A percentile compares a stretch with the other conserved stretches of the same genome.
Evolutionary conservation across 805 yeast genomes (phyloP).

Genomic region (Schwanniomyces vanrijiae): DNA sequence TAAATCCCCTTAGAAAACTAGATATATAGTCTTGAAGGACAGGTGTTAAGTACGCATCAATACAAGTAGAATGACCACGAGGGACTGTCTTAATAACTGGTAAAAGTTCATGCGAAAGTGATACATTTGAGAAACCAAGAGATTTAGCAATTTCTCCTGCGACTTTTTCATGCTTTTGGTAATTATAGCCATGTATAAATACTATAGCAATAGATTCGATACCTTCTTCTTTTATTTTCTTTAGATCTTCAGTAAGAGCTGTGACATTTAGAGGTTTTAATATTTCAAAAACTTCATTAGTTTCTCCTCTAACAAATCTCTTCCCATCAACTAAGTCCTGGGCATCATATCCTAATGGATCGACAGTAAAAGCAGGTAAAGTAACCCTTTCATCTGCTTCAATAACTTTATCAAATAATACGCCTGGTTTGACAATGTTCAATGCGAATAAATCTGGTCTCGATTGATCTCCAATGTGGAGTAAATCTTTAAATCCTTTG

Average conservation of each 20-base stretch:
- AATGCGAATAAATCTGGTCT: conserved; percentile 21
- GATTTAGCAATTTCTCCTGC: conserved; percentile 49
- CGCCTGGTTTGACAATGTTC: conserved; percentile 16
- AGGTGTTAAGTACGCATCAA: conserved; percentile 84
- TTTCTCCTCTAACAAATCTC: conserved; percentile 52
- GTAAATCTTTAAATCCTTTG: conserved; percentile 19
- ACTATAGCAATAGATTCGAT: conserved; percentile 71
- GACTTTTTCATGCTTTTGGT: conserved; percentile 60
- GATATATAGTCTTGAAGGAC: conserved; percentile 64
- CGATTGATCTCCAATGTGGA: conserved; percentile 21
- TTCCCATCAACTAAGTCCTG: conserved; percentile 19
- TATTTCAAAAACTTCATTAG: conserved; percentile 67
- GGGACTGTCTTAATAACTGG: conserved; percentile 80
- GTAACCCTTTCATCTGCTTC: conserved; percentile 22
- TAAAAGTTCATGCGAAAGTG: conserved; percentile 65
- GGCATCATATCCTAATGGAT: conserved; percentile 16
- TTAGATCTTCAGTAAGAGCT: conserved; percentile 43
- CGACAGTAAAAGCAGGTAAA: conserved; percentile 17
- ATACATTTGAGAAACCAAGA: conserved; percentile 68
- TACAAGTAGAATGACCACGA: conserved; percentile 74
- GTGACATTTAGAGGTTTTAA: conserved; percentile 49
- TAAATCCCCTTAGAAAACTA: conserved; percentile 62
- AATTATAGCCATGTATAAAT: conserved; percentile 71
- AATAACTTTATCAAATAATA: conserved; percentile 13
- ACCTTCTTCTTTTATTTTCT: conserved; percentile 51